Percentiles rank a stretch among this genome's conserved stretches.
Conservation (phyloP, 768 basidiomycete species). For the Leucosporidium creatinivorum region DNA sequence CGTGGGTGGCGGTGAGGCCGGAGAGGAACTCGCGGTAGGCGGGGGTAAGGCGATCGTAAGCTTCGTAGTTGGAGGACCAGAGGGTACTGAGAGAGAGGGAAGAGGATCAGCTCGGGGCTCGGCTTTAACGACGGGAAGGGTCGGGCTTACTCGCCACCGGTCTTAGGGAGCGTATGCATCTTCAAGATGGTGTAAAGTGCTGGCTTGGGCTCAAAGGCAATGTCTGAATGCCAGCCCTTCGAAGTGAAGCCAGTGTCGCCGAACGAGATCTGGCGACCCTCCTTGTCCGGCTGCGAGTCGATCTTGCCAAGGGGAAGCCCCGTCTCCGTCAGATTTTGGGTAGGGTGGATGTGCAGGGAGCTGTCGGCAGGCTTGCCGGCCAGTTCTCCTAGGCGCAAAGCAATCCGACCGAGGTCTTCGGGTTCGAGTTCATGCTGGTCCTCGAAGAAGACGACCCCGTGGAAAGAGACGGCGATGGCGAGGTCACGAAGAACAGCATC, state of each 20-base stretch:
- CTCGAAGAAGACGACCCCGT: slow-evolving; percentile 43
- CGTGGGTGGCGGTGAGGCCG: slow-evolving; percentile 39
- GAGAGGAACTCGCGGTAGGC: slow-evolving; percentile 39
- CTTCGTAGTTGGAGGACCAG: slow-evolving; percentile 39
- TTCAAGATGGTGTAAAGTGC: slow-evolving; percentile 40
- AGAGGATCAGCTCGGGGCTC: background rate
- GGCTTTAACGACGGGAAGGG: background rate
- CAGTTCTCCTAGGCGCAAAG: slow-evolving; percentile 34
- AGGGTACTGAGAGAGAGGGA: slow-evolving; percentile 17
- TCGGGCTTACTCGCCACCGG: slow-evolving; percentile 32
- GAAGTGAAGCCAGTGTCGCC: slow-evolving; percentile 18
- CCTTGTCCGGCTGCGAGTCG: slow-evolving; percentile 28
- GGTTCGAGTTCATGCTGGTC: slow-evolving; percentile 38
- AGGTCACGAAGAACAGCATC: slow-evolving; percentile 25
- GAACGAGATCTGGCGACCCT: slow-evolving; percentile 36
- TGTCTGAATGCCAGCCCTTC: slow-evolving; percentile 32
- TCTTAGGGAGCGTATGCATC: slow-evolving; percentile 40
- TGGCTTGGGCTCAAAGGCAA: slow-evolving; percentile 42
- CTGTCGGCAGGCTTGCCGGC: slow-evolving; percentile 39
- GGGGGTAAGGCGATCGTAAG: slow-evolving; percentile 40
- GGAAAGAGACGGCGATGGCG: slow-evolving; percentile 38
- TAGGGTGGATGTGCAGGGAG: slow-evolving; percentile 40
- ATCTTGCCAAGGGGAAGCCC: slow-evolving; percentile 40
- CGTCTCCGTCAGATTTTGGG: slow-evolving; percentile 37
- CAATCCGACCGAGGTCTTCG: slow-evolving; percentile 38